phyloP scores from a whole-genome alignment of 225 moss, liverwort and hornwort species.

The Marchantia polymorpha region DNA sequence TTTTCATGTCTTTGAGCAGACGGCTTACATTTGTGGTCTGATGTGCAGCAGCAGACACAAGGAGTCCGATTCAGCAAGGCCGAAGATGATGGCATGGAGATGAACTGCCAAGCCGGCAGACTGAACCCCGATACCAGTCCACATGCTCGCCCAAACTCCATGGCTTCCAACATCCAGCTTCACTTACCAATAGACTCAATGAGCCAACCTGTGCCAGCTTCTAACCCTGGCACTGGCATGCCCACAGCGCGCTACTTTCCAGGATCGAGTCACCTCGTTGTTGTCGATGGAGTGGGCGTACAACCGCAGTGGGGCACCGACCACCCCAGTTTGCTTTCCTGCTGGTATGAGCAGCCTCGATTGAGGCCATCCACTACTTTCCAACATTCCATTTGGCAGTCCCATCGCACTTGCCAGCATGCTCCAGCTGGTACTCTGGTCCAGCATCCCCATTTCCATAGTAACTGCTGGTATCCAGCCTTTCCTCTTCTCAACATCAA shows the following conservation, averaged over 20 bases:
- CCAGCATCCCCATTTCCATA: constrained; percentile 25
- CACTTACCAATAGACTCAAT: background rate
- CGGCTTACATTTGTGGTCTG: background rate
- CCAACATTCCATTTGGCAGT: constrained; percentile 15
- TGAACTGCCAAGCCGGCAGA: constrained; percentile 17
- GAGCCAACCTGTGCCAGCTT: constrained; percentile 8
- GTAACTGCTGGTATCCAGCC: constrained; percentile 29
- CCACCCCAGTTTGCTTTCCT: constrained; percentile 26
- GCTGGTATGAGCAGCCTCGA: constrained; percentile 28
- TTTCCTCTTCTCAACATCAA: constrained; percentile 36
- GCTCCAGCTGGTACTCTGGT: constrained; percentile 27
- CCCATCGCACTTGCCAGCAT: constrained; percentile 13
- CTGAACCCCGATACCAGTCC: constrained; percentile 17
- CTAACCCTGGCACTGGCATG: constrained; percentile 1
- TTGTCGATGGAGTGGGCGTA: constrained; percentile 13
- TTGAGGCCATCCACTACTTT: constrained; percentile 9
- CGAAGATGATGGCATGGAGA: constrained; percentile 11
- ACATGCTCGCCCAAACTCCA: constrained; percentile 27
- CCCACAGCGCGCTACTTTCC: constrained; percentile 14
- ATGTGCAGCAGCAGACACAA: constrained; percentile 2
- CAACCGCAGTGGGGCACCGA: constrained; percentile 22
- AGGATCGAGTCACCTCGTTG: background rate
- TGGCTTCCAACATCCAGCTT: constrained; percentile 14
- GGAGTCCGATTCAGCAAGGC: background rate
- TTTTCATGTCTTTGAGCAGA: background rate